phyloP scores from a whole-genome alignment of 106 monocot species.

The Iris macrosiphon region DNA sequence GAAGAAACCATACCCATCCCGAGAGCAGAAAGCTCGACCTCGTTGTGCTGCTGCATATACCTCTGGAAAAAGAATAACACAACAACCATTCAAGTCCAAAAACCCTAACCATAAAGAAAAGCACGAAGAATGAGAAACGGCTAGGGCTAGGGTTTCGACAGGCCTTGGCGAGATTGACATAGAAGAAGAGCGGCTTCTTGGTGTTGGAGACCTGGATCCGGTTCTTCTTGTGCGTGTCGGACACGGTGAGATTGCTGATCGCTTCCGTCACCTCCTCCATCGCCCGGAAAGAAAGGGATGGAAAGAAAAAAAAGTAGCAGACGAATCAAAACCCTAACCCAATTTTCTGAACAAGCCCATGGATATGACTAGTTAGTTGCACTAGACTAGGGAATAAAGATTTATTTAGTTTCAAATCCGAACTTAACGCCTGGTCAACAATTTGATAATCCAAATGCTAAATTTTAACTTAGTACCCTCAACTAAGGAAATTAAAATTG shows the following conservation, averaged over 20 bases:
- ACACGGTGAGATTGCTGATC: constrained; percentile 28
- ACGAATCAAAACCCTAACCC: constrained; percentile 32
- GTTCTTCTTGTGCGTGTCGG: constrained; percentile 48
- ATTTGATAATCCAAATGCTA: too few species aligned
- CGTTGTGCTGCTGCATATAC: constrained; percentile 61
- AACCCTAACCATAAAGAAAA: neutral
- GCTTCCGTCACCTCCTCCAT: constrained; percentile 61
- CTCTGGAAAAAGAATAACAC: constrained; percentile 24
- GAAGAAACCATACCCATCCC: constrained; percentile 37
- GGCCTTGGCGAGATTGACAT: constrained; percentile 60
- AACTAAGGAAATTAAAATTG: too few species aligned
- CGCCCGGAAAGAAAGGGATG: neutral
- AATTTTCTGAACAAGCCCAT: neutral
- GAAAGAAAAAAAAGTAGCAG: neutral
- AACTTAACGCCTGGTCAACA: too few species aligned
- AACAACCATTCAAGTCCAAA: neutral
- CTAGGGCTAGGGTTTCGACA: neutral
- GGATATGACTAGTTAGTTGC: too few species aligned
- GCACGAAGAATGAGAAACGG: neutral
- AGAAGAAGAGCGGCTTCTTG: constrained; percentile 71
- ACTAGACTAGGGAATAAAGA: too few species aligned
- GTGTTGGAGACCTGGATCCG: constrained; percentile 72
- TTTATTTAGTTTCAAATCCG: too few species aligned
- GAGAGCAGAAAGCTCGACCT: constrained; percentile 58
- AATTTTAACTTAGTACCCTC: too few species aligned